Conservation (phyloP, 2,329 filamentous ascomycete genomes). For the Gyromitra esculenta region DNA sequence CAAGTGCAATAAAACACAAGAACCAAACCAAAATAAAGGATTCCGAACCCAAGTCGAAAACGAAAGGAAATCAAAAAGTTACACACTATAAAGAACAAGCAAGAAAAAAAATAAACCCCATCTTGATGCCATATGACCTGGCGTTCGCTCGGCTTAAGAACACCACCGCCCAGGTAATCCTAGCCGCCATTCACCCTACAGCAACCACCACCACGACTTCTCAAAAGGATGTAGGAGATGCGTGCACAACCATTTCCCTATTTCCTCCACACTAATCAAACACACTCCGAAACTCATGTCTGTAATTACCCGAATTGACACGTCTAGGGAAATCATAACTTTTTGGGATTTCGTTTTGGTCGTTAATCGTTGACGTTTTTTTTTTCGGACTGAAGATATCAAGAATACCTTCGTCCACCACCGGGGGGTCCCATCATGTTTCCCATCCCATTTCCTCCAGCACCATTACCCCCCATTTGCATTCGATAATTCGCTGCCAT, state of each 20-base stretch:
- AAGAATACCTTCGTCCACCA: slow-evolving; percentile 51
- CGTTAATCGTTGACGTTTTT: slow-evolving; percentile 46
- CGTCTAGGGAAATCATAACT: slow-evolving; percentile 53
- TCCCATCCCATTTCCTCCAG: slow-evolving; percentile 41
- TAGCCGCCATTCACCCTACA: slow-evolving; percentile 38
- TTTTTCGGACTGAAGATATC: slow-evolving; percentile 40
- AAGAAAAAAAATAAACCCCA: slow-evolving; percentile 22
- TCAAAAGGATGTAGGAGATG: slow-evolving; percentile 17
- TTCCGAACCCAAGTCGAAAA: slow-evolving; percentile 28
- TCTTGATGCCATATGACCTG: slow-evolving; percentile 30
- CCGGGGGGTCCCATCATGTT: slow-evolving; percentile 52
- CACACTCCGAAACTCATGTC: slow-evolving; percentile 49
- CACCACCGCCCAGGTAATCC: slow-evolving; percentile 22
- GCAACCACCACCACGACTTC: slow-evolving; percentile 17
- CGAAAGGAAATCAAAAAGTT: slow-evolving; percentile 32
- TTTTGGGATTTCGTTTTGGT: slow-evolving; percentile 51
- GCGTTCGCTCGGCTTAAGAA: slow-evolving; percentile 15
- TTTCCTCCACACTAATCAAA: slow-evolving; percentile 29
- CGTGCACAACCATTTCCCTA: slow-evolving; percentile 2
- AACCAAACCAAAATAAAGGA: slow-evolving; percentile 45
- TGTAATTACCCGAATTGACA: slow-evolving; percentile 51
- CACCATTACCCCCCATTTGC: slow-evolving; percentile 45
- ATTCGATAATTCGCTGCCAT: slow-evolving; percentile 46
- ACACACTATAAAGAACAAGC: slow-evolving; percentile 48
- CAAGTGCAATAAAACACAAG: slow-evolving; percentile 44